Evolutionary conservation across 139 green algal species (phyloP).

Genomic region (Mychonastes homosphaera): DNA sequence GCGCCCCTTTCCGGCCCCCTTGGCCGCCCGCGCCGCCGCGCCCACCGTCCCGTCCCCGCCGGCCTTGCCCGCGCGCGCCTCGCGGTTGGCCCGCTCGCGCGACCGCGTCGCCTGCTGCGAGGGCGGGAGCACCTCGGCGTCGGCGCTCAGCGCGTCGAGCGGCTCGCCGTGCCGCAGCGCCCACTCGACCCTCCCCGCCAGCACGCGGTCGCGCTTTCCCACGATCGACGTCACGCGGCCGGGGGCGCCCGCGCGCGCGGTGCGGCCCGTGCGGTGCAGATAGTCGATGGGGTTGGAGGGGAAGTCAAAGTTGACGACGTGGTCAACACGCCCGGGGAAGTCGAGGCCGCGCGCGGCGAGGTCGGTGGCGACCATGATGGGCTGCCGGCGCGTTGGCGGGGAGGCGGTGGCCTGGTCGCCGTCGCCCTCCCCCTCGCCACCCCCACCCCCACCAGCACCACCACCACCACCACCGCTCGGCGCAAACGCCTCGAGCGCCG

Average conservation of each 20-base stretch:
- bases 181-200: slow-evolving; percentile 65
- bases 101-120: slow-evolving; percentile 33
- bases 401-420: background rate
- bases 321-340: slow-evolving; percentile 79
- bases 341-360: slow-evolving; percentile 89
- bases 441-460: background rate
- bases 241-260: slow-evolving; percentile 62
- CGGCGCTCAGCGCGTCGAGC: slow-evolving; percentile 56
- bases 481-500: slow-evolving; percentile 39
- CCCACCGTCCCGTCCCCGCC: background rate
- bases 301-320: slow-evolving; percentile 98
- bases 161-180: slow-evolving; percentile 51
- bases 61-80: background rate
- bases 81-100: background rate
- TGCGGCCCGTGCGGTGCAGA: slow-evolving; percentile 81
- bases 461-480: background rate
- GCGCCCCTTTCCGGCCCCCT: background rate
- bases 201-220: slow-evolving; percentile 47
- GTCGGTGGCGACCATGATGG: slow-evolving; percentile 77
- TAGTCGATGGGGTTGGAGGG: slow-evolving; percentile 73
- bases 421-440: background rate
- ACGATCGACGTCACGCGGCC: slow-evolving; percentile 64
- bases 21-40: background rate
- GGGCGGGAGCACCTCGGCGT: slow-evolving; percentile 39
- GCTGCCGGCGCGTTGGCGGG: background rate